Evolutionary conservation across 345 rosid species (phyloP).

Genomic region (Sisymbrium altissimum): DNA sequence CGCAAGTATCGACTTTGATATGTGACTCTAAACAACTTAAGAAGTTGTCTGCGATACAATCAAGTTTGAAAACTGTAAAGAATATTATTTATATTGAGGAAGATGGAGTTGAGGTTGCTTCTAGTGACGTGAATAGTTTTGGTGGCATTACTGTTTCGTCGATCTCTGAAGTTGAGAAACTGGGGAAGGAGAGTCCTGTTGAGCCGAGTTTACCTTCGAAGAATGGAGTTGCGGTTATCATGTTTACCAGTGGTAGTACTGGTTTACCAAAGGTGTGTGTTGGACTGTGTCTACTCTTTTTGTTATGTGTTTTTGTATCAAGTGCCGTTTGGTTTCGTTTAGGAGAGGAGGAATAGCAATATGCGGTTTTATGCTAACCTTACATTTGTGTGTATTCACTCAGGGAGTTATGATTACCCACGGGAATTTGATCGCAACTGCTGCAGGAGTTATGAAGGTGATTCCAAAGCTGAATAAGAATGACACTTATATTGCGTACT

Average conservation of each 20-base stretch:
- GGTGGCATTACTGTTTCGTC: slow-evolving; percentile 58
- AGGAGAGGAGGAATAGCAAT: no score
- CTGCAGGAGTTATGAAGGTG: slow-evolving; percentile 72
- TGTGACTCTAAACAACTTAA: slow-evolving; percentile 74
- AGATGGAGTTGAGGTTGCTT: slow-evolving; percentile 41
- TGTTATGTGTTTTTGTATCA: neutral
- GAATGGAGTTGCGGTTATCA: slow-evolving; percentile 65
- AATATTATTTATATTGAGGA: slow-evolving; percentile 78
- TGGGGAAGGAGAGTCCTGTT: slow-evolving; percentile 54
- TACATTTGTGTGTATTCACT: slow-evolving; percentile 19
- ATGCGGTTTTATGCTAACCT: slow-evolving; percentile 5
- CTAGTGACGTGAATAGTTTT: slow-evolving; percentile 31
- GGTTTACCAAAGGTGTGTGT: slow-evolving; percentile 87
- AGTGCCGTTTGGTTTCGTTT: neutral
- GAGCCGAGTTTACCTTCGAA: slow-evolving; percentile 64
- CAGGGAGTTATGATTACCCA: slow-evolving; percentile 97
- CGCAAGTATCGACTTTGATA: slow-evolving; percentile 72
- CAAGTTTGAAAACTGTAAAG: slow-evolving; percentile 50
- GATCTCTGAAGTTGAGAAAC: slow-evolving; percentile 70
- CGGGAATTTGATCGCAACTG: slow-evolving; percentile 73
- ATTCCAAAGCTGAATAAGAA: slow-evolving; percentile 51
- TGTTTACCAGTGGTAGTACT: slow-evolving; percentile 97
- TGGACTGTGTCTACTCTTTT: slow-evolving; percentile 1
- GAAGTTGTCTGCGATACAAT: slow-evolving; percentile 56
- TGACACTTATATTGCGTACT: slow-evolving; percentile 72